These are phyloP conservation scores for Puccinia horiana DNA, from an alignment of 1,284 basidiomycete genomes.

Conservation along the genomic window DNA sequence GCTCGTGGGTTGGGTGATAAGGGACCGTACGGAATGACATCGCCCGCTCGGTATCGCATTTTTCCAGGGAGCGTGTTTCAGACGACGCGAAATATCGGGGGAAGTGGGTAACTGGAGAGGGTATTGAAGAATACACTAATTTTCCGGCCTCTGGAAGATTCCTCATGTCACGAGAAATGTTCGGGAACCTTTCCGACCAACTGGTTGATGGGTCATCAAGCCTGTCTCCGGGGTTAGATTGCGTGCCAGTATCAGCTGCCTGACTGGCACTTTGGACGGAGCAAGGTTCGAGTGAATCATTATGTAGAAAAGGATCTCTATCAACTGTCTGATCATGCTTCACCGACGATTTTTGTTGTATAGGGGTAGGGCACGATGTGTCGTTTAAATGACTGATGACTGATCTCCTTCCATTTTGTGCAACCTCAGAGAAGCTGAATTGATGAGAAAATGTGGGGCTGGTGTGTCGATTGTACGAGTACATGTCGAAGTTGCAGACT, in stretches of 20 bases:
- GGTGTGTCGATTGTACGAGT: not conserved
- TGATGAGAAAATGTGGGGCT: not conserved
- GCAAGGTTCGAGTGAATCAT: not conserved
- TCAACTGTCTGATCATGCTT: not conserved
- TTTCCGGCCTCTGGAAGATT: too few species aligned
- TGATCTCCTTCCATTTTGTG: not conserved
- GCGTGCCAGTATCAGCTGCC: not conserved
- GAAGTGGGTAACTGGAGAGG: not conserved
- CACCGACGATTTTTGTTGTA: not conserved
- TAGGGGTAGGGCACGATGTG: not conserved
- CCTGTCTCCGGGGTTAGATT: not conserved
- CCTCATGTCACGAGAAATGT: not conserved
- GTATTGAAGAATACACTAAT: too few species aligned
- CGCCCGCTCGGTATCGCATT: not conserved
- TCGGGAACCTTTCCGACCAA: not conserved
- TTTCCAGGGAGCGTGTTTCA: not conserved
- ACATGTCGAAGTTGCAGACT: not conserved
- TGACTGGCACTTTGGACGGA: not conserved
- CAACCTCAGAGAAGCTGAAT: not conserved
- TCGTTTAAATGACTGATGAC: not conserved
- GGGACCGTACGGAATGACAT: not conserved
- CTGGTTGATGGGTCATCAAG: not conserved
- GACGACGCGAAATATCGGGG: not conserved
- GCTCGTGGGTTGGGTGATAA: not conserved
- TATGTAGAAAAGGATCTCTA: not conserved